A percentile compares a stretch with the other conserved stretches of the same genome.
Evolutionary conservation across 345 rosid genomes (phyloP).

Genomic region (Litchi chinensis): DNA sequence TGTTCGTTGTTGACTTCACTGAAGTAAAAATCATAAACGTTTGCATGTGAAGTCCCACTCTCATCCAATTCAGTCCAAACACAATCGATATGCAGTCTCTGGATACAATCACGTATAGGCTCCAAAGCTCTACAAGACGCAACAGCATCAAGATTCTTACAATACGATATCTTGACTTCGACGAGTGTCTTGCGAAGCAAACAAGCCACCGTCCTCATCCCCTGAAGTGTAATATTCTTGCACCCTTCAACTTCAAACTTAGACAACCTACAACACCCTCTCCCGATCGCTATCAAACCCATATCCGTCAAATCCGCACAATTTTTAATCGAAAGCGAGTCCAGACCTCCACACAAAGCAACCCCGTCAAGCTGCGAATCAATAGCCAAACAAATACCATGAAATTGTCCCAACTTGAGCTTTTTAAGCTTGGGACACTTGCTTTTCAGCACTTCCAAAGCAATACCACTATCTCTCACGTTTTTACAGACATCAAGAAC

Average conservation of each 20-base stretch:
- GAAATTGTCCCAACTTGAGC: conserved; percentile 71
- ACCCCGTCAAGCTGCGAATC: conserved; percentile 74
- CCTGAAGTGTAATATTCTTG: conserved; percentile 65
- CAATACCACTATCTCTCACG: conserved; percentile 58
- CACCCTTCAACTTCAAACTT: conserved; percentile 89
- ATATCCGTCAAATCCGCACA: conserved; percentile 69
- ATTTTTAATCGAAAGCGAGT: conserved; percentile 63
- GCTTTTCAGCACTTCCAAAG: conserved; percentile 55
- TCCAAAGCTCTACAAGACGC: conserved; percentile 67
- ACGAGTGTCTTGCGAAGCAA: conserved; percentile 51
- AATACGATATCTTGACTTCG: conserved; percentile 70
- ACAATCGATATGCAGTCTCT: conserved; percentile 79
- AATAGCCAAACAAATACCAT: conserved; percentile 61
- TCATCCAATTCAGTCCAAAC: conserved; percentile 61
- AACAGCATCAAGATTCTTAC: conserved; percentile 57
- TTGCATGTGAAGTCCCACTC: conserved; percentile 13
- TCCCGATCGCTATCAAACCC: conserved; percentile 77
- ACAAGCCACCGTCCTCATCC: conserved; percentile 62
- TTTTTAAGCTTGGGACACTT: conserved; percentile 57
- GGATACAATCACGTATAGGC: conserved; percentile 57
- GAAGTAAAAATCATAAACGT: conserved; percentile 25
- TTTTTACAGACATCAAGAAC: conserved; percentile 66
- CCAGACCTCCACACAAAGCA: conserved; percentile 65
- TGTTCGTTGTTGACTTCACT: conserved; percentile 22
- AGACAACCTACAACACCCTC: conserved; percentile 62